These are phyloP conservation scores for Heliamphora pulchella DNA, from an alignment of 179 eudicot species.

Conservation along the genomic window DNA sequence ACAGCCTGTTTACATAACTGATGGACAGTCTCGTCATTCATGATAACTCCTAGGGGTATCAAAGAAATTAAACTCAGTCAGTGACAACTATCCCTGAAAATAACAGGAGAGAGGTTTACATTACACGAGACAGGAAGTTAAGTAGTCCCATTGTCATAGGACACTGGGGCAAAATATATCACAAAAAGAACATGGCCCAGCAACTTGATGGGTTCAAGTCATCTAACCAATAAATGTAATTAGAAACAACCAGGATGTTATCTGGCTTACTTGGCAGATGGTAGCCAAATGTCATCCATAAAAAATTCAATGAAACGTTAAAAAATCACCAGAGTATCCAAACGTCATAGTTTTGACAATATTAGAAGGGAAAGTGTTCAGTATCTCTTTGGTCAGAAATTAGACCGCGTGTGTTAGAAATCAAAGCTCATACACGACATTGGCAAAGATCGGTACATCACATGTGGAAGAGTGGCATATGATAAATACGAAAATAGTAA, in stretches of 20 bases:
- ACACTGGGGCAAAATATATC: background rate
- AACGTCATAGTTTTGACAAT: background rate
- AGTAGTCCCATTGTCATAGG: background rate
- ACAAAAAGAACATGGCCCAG: background rate
- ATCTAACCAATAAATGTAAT: background rate
- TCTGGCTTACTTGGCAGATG: background rate
- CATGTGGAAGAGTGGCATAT: background rate
- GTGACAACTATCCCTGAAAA: background rate
- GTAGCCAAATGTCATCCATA: conserved; percentile 9
- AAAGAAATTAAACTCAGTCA: background rate
- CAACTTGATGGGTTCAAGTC: background rate
- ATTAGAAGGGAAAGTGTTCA: background rate
- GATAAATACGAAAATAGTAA: background rate
- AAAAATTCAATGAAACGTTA: background rate
- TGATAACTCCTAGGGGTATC: conserved; percentile 63
- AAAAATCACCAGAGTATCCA: background rate
- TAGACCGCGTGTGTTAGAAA: background rate
- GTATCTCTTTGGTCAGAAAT: background rate
- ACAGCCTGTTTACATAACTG: conserved; percentile 98
- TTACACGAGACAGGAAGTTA: background rate
- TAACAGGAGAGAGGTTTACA: background rate
- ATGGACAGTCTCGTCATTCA: conserved; percentile 98
- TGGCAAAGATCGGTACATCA: background rate
- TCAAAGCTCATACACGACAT: background rate
- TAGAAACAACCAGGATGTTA: background rate